Percentiles rank a stretch among this genome's conserved stretches.
These are phyloP conservation scores for Moringa oleifera DNA, from an alignment of 345 rosid species.

Conservation along the genomic window DNA sequence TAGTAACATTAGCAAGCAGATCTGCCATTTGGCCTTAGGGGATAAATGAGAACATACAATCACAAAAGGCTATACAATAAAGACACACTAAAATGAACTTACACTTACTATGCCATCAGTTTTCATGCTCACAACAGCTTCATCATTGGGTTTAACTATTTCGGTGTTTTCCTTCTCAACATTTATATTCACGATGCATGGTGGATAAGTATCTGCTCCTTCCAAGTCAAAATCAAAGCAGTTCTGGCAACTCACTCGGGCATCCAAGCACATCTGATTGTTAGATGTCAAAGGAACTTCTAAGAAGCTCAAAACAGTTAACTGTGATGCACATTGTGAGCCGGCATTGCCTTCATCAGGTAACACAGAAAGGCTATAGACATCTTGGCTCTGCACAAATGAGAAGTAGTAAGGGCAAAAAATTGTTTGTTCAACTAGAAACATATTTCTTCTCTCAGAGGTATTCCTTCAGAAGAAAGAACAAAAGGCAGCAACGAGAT, in stretches of 20 bases:
- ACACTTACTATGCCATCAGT: constrained; percentile 46
- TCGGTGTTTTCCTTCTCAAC: constrained; percentile 47
- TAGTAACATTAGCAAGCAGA: constrained; percentile 5
- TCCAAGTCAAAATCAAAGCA: constrained; percentile 54
- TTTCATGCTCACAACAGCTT: constrained; percentile 36
- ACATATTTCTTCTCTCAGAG: not conserved
- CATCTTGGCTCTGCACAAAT: constrained; percentile 51
- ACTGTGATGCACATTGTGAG: constrained; percentile 35
- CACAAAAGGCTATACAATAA: no score
- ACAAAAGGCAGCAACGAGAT: not conserved
- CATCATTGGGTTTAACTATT: constrained; percentile 35
- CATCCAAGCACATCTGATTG: constrained; percentile 42
- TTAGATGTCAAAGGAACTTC: constrained; percentile 53
- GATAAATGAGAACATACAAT: no score
- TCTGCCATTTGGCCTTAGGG: not conserved
- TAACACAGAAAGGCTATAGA: constrained; percentile 55
- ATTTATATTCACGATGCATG: constrained; percentile 63
- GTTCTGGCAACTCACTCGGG: constrained; percentile 48
- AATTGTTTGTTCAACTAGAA: not conserved
- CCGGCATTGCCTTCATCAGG: constrained; percentile 48
- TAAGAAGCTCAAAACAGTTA: constrained; percentile 57
- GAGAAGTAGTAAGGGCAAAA: constrained; percentile 5
- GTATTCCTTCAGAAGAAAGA: not conserved
- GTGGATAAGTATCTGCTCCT: constrained; percentile 46
- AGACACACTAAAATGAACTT: constrained; percentile 20